Evolutionary conservation across 176 grass and related monocot species (phyloP), one percentile per base, ranked within the genome.

Genomic region (Aegilops bicornis): DNA sequence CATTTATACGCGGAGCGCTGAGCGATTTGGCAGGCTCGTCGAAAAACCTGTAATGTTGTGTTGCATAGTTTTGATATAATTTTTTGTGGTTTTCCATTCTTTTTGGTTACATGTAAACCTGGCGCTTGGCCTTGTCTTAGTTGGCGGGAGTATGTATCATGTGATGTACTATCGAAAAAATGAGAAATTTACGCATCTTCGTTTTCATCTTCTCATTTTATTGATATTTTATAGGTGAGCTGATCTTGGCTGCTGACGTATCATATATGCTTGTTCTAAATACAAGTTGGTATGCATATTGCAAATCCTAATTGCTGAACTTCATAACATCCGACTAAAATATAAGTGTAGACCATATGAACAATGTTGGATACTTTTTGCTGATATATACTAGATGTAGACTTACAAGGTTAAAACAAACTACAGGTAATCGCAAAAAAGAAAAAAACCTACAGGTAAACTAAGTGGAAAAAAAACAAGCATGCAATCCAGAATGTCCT

Each of bases 31-130:
- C 42, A 66, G 59, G 76, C 39, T 84, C 20, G 7, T 52, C 0
- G 60, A 30, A 54, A 52, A 82, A 88, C 54, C 59, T 85, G 64
- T 82, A 65, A 58, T 88, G 22, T 65, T 82, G 70, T 82, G 71
- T 78, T 58, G 30, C 78, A 78, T 82, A 82, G 90, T 82, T 78
- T 85, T 73, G 31, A 33, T 82, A 59, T 56, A 14, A 7, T 66
- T 78, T 73, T 73, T 79, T 64, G 5, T 47, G 30, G 50, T 64
- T 31, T 30, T 60, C 61, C 23, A 47, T 27, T 76, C 69, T 89
- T 52, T 48, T 36, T 31, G 29, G 64, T 84, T 84, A 64, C 64
- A 62, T 64, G 79, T 81, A 67, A 76, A 85, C 45, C 14, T 45
- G 29, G 24, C 6, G 2, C 6, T 8, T 78, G 31, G 27, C 33